Conservation (phyloP, 2,329 filamentous ascomycete genomes). For the Microcyclosporella mali region DNA sequence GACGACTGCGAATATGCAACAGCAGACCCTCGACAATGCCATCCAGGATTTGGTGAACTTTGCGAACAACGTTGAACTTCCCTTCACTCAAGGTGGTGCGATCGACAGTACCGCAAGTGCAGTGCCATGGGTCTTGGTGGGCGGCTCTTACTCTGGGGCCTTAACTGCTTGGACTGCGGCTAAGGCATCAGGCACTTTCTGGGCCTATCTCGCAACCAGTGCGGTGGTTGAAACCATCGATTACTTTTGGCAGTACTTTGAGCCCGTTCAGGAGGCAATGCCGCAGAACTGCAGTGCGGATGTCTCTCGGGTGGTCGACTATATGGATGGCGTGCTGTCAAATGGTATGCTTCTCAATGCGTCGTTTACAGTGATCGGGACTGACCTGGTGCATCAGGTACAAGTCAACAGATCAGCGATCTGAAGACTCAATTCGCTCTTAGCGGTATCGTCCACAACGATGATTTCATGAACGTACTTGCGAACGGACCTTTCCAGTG, state of each 20-base stretch:
- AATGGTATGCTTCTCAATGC: constrained; percentile 27
- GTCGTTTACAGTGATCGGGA: no score
- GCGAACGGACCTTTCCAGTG: constrained; percentile 52
- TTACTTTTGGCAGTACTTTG: constrained; percentile 54
- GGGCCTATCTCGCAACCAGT: constrained; percentile 53
- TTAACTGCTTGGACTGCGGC: constrained; percentile 51
- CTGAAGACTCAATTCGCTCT: constrained; percentile 50
- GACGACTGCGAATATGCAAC: constrained; percentile 47
- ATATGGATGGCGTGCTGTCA: constrained; percentile 36
- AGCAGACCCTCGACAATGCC: constrained; percentile 47
- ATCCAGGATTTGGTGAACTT: constrained; percentile 51
- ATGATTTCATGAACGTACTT: constrained; percentile 48
- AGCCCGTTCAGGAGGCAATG: constrained; percentile 51
- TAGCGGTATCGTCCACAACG: constrained; percentile 41
- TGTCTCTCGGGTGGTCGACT: constrained; percentile 45
- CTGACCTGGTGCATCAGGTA: constrained; percentile 25
- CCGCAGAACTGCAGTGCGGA: constrained; percentile 52
- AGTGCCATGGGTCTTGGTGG: constrained; percentile 52
- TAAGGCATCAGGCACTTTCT: constrained; percentile 50
- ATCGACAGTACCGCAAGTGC: constrained; percentile 43
- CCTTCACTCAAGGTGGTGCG: constrained; percentile 47
- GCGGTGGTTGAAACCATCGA: constrained; percentile 50
- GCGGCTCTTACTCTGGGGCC: constrained; percentile 52
- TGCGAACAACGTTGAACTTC: constrained; percentile 47
- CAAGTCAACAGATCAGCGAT: constrained; percentile 26